Evolutionary conservation across 257 asterid species (phyloP), one percentile per base, ranked within the genome.

Genomic region (Fraxinus americana): DNA sequence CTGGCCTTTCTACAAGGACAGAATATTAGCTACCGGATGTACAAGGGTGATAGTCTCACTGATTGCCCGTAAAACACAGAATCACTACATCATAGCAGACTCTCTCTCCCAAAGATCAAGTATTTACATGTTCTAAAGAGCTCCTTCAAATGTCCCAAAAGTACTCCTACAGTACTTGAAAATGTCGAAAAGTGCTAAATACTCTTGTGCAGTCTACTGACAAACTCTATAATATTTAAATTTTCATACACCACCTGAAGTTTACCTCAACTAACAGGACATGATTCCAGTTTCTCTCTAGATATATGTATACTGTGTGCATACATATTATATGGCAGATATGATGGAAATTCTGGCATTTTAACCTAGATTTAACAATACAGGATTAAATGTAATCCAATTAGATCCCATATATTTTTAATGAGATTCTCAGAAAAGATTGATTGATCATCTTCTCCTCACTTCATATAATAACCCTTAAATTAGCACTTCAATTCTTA

Each of bases 121-220:
- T n/a, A 23, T 59, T 23, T 59, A n/a, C n/a, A n/a, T 21, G 67
- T 35, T 72, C 50, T 29, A 67, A 19, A 61, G 41, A 81, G 80
- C 70, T 63, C 30, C 67, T 65, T 70, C 54, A 73, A 39, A 74
- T 65, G 79, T 69, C 71, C 13, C 67, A 29, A n/a, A 36, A 74
- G 63, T 32, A 71, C 43, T 74, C 21, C 71, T 29, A 38, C 16
- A 74, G 45, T 59, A 65, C 43, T 57, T 36, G 74, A 80, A 66
- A 73, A 75, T 52, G 50, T 66, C 35, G n/a, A 73, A 57, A 66
- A 59, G 32, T 8, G 30, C 1, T 59, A 3, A 59, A 59, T 34
- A 32, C 29, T 68, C 35, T 25, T 43, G 21, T 12, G 61, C 57
- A 73, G 19, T 8, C 69, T 25, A 32, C 45, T 52, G 63, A 38